phyloP scores from a whole-genome alignment of 1,284 basidiomycete genomes.

The Pisolithus thermaeus region DNA sequence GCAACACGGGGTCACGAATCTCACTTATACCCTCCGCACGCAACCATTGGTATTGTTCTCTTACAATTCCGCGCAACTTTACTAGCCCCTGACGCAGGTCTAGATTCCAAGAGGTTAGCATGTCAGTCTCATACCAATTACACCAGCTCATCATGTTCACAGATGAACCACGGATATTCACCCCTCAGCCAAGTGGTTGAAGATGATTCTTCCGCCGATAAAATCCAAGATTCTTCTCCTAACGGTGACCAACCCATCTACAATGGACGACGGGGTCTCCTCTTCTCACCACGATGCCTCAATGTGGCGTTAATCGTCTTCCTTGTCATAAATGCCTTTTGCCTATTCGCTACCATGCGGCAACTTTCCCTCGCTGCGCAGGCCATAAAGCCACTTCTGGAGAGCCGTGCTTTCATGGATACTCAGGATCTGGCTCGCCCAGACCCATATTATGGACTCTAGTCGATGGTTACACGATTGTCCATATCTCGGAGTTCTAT shows the following conservation, averaged over 20 bases:
- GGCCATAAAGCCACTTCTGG: constrained; percentile 14
- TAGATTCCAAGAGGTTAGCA: not conserved
- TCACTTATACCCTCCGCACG: too few species aligned
- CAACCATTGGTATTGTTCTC: too few species aligned
- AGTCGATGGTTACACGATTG: constrained; percentile 2
- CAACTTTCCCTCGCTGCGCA: constrained; percentile 15
- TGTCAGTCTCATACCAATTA: not conserved
- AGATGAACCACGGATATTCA: constrained; percentile 16
- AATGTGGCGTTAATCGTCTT: constrained; percentile 16
- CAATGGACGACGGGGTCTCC: not conserved
- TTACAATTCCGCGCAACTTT: too few species aligned
- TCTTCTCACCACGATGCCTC: constrained; percentile 9
- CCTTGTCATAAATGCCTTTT: constrained; percentile 18
- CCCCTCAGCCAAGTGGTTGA: constrained; percentile 8
- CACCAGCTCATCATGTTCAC: constrained; percentile 7
- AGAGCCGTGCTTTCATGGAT: constrained; percentile 10
- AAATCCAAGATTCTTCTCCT: constrained; percentile 6
- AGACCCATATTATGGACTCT: constrained; percentile 26
- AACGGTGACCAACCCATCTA: not conserved
- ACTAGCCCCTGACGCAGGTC: too few species aligned
- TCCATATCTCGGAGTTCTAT: not conserved
- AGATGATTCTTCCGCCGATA: constrained; percentile 9
- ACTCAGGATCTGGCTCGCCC: constrained; percentile 25
- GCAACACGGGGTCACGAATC: too few species aligned
- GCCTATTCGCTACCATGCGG: constrained; percentile 13